phyloP scores from a whole-genome alignment of 2,329 filamentous ascomycete genomes.

The Aspergillus candidus region DNA sequence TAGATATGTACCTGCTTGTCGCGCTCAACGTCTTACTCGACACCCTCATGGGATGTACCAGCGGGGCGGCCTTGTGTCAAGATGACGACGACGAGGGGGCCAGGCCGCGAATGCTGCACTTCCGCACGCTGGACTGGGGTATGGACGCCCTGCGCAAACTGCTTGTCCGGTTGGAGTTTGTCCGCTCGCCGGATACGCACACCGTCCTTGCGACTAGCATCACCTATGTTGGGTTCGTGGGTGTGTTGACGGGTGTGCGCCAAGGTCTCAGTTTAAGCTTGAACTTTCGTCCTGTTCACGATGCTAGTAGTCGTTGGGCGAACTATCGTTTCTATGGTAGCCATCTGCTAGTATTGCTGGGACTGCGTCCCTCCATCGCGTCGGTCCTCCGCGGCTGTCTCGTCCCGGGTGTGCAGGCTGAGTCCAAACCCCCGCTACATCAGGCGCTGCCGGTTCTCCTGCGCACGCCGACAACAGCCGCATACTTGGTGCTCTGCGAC shows the following conservation, averaged over 20 bases:
- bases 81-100: constrained; percentile 1
- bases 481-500: constrained; percentile 53
- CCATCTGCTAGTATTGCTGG: constrained; percentile 50
- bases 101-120: constrained; percentile 30
- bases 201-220: constrained; percentile 42
- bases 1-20: constrained; percentile 56
- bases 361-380: constrained; percentile 48
- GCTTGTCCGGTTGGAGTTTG: constrained; percentile 49
- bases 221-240: constrained; percentile 48
- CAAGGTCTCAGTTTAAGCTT: constrained; percentile 43
- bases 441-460: constrained; percentile 32
- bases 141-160: constrained; percentile 48
- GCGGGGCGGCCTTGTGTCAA: constrained; percentile 40
- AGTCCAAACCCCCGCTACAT: constrained; percentile 9
- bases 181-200: constrained; percentile 28
- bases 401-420: constrained; percentile 27
- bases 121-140: constrained; percentile 48
- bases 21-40: constrained; percentile 60
- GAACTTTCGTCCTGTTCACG: constrained; percentile 49
- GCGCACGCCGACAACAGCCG: constrained; percentile 44
- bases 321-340: constrained; percentile 44
- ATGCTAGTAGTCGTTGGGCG: constrained; percentile 26
- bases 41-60: constrained; percentile 60
- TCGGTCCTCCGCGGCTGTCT: constrained; percentile 45
- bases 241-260: constrained; percentile 45